Conservation (phyloP, 2,329 filamentous ascomycete species). For the Hypocrella siamensis region DNA sequence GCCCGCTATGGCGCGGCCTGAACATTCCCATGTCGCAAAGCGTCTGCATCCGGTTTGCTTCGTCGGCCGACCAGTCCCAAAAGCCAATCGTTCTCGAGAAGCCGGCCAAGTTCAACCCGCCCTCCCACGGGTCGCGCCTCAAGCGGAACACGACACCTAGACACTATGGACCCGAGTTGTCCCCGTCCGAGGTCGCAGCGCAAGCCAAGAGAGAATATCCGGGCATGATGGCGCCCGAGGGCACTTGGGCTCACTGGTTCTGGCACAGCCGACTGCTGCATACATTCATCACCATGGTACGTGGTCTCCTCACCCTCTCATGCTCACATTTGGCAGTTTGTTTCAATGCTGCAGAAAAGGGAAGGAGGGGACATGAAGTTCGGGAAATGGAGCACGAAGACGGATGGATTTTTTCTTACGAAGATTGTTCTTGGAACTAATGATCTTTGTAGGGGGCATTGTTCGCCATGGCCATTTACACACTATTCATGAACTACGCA, state of each 20-base stretch:
- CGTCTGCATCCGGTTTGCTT: conserved; percentile 19
- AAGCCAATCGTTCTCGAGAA: conserved; percentile 67
- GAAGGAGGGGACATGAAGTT: too few relatives aligned
- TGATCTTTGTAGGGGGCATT: conserved; percentile 58
- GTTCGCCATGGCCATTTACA: conserved; percentile 50
- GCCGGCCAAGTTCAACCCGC: conserved; percentile 78
- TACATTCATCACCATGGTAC: conserved; percentile 68
- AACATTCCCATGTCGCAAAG: conserved; percentile 18
- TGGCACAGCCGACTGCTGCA: conserved; percentile 65
- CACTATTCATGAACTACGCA: conserved; percentile 66
- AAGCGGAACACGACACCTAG: conserved; percentile 37
- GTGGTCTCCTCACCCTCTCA: conserved; percentile 9
- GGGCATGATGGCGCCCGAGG: conserved; percentile 72
- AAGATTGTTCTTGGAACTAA: too few relatives aligned
- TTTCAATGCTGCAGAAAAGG: too few relatives aligned
- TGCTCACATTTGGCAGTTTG: too few relatives aligned
- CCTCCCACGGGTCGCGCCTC: conserved; percentile 67
- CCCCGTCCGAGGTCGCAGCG: conserved; percentile 45
- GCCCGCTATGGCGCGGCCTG: conserved; percentile 36
- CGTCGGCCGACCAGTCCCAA: conserved; percentile 12
- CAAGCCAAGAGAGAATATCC: conserved; percentile 66
- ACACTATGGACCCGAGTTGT: conserved; percentile 62
- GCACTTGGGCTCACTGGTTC: conserved; percentile 74
- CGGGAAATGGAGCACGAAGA: too few relatives aligned
- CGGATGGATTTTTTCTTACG: too few relatives aligned